Evolutionary conservation across 768 basidiomycete genomes (phyloP), one percentile per base, ranked within the genome.

Genomic region (Podaxis pistillaris): DNA sequence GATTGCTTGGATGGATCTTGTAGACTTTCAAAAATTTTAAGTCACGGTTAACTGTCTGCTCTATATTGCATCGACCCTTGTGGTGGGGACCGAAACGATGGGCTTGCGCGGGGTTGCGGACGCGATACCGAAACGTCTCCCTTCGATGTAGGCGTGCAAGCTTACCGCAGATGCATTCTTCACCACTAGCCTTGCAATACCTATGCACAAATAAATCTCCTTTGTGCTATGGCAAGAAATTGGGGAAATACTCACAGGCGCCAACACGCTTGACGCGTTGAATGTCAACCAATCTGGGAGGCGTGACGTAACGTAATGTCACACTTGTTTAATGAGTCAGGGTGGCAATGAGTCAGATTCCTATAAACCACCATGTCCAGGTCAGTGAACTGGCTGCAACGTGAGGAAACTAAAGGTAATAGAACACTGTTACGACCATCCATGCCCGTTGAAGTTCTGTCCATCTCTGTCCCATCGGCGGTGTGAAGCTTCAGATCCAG

Each of bases 331-430:
- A 58, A 58, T 47, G 57, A 49, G 57, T 47, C 57, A 49, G 24
- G 38, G 44, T 26, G 9, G 2, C 19, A 15, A 13, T 36, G 46
- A 58, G 57, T 58, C 57, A 58, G 46, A 58, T 58, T 58, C 44
- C 57, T 58, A 49, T 49, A 58, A 58, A 56, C 54, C 54, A 56
- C 54, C 54, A 56, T 56, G 51, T 53, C 56, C 22, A 30, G 47
- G 57, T 58, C 46, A 58, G 44, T 28, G 56, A 47, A 26, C 44
- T 33, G 24, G 36, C 19, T 49, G 17, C 46, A 37, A 33, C 30
- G 24, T 50, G 30, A 36, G 30, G 47, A 58, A 37, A n/a, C 33
- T 37, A 56, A 11, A 40, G 37, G 54, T 41, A 55, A 55, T 55
- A 55, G 53, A 55, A 37, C 33, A 36, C n/a, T 13, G 33, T 55